These are phyloP conservation scores for Oleoguttula mirabilis DNA, from an alignment of 495 filamentous ascomycete species.

Conservation along the genomic window DNA sequence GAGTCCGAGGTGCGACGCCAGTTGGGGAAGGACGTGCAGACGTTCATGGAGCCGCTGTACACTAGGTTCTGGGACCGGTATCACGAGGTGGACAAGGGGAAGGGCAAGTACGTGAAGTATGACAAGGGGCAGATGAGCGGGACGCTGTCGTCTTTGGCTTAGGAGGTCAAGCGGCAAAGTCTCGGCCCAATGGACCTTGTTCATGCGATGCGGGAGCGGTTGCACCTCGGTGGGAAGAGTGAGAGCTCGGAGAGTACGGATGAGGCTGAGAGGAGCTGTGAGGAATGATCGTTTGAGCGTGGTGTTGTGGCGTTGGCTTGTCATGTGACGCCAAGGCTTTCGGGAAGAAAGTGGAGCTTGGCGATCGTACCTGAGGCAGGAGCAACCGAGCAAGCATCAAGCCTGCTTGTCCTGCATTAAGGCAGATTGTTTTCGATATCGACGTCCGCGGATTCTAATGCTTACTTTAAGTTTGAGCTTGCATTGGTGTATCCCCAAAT, in stretches of 20 bases:
- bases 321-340: too few species aligned
- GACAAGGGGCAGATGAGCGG: constrained; percentile 50
- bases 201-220: background rate
- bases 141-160: constrained; percentile 26
- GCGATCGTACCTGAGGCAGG: too few species aligned
- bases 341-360: too few species aligned
- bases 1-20: constrained; percentile 75
- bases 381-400: too few species aligned
- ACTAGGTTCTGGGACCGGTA: constrained; percentile 93
- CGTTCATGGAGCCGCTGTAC: constrained; percentile 88
- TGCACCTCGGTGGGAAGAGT: background rate
- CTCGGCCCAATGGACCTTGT: background rate
- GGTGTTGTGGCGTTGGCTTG: too few species aligned
- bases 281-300: background rate
- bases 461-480: too few species aligned
- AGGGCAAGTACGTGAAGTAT: constrained; percentile 94
- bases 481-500: too few species aligned
- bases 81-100: constrained; percentile 92
- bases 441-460: too few species aligned
- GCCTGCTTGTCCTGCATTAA: too few species aligned
- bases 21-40: constrained; percentile 70
- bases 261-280: background rate
- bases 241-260: background rate
- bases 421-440: too few species aligned
- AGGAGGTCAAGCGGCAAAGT: constrained; percentile 4